Conservation (phyloP, 1,139 yeast species). For the Magnusiomyces magnusii region DNA sequence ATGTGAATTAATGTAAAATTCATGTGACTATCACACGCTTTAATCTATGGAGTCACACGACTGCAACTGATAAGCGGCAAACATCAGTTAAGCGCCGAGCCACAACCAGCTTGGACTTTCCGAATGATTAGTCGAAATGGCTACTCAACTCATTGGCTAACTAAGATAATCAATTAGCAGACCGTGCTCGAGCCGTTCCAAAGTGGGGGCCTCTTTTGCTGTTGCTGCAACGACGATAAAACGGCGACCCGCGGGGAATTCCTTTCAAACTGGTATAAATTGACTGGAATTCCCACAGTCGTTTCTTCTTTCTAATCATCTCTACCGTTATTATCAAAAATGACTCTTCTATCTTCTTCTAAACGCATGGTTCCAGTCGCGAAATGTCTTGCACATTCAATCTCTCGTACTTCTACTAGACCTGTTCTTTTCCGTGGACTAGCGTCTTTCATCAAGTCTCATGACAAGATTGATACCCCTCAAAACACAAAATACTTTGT, state of each 20-base stretch:
- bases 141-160: no score
- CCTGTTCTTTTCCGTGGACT: not conserved
- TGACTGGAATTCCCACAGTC: not conserved
- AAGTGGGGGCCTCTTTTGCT: no score
- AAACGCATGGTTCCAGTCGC: not conserved
- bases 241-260: no score
- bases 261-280: no score
- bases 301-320: not conserved
- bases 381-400: not conserved
- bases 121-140: no score
- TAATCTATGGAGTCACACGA: not conserved
- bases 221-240: no score
- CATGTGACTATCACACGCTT: not conserved
- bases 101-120: not conserved
- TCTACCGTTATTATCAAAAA: not conserved
- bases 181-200: no score
- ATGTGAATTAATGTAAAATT: not conserved
- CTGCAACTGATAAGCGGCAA: no score
- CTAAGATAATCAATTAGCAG: no score
- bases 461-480: conserved; percentile 39
- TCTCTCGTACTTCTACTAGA: not conserved
- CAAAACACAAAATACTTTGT: conserved; percentile 51
- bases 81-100: no score
- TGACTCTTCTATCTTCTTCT: not conserved
- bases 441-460: conserved; percentile 30